Base-by-base conservation (phyloP, 1,139 yeast species). In the Geotrichum klebahnii region DNA sequence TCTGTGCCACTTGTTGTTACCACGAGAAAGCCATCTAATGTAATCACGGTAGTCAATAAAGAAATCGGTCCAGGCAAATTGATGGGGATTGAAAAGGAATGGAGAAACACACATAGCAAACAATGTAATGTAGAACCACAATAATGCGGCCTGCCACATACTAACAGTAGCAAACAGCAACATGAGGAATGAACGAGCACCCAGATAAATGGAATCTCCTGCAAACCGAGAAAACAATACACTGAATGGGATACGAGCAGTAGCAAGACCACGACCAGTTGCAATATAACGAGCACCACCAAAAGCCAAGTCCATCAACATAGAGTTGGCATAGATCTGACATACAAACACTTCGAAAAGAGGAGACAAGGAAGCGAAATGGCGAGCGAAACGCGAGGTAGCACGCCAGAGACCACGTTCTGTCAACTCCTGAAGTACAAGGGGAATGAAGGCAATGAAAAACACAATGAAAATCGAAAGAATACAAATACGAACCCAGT, bases 281-380 rank as follows among this genome's bases (percentile, higher is more conserved):
- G 97, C 89, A 68, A 92, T 92, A 76, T 92, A 92, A 73, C 97
- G 86, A 59, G 98, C 99, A 77, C 99, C 99, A 75, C 99, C 99
- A 67, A 90, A 92, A 55, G 96, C 80, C 74, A 92, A 77, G 76
- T 92, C 97, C 63, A 90, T 86, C 64, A 84, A 75, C 67, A 92
- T 75, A 26, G 98, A 86, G 58, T 94, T 81, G 51, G 98, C 89
- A 68, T 92, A 92, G 61, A 94, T 90, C 76, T 94, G 99, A 68
- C 97, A 96, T 63, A 89, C 96, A 71, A 92, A 92, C 62, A 92
- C 98, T 78, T 92, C 99, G 67, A 92, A 92, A 80, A 92, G 78
- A 63, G 98, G 97, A 39, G 98, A 89, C 64, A 92, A 73, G 1
- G 98, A 92, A 53, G 81, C 71, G 64, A 92, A 74, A 68, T 92